These are phyloP conservation scores for Talaromyces piceae DNA, from an alignment of 2,329 filamentous ascomycete species.

Conservation along the genomic window DNA sequence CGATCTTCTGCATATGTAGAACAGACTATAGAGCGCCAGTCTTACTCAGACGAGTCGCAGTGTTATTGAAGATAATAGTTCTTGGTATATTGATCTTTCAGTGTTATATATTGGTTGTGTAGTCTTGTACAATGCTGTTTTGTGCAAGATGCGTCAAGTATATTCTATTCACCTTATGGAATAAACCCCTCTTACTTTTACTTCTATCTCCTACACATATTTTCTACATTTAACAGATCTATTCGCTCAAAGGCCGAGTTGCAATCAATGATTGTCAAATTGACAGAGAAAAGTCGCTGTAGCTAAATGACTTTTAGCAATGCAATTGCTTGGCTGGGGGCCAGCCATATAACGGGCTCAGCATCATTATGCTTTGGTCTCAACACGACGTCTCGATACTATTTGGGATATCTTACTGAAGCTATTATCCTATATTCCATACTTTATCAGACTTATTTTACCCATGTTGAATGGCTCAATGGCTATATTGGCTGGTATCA, in stretches of 20 bases:
- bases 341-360: background rate
- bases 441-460: background rate
- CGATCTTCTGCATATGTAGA: background rate
- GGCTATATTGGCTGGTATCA: background rate
- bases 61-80: too few species aligned
- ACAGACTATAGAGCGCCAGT: too few species aligned
- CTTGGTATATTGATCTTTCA: too few species aligned
- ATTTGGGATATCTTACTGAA: background rate
- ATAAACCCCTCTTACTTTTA: too few species aligned
- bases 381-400: background rate
- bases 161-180: too few species aligned
- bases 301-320: background rate
- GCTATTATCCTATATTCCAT: background rate
- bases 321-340: background rate
- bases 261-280: too few species aligned
- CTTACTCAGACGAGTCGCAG: too few species aligned
- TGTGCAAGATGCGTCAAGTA: too few species aligned
- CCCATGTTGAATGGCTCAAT: background rate
- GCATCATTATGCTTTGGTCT: background rate
- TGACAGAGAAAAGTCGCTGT: background rate
- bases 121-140: too few species aligned
- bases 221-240: background rate
- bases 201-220: too few species aligned
- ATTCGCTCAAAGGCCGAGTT: too few species aligned
- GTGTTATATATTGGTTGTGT: too few species aligned